Evolutionary conservation across 2,329 filamentous ascomycete genomes (phyloP).

Genomic region (Verticillium alfalfae): DNA sequence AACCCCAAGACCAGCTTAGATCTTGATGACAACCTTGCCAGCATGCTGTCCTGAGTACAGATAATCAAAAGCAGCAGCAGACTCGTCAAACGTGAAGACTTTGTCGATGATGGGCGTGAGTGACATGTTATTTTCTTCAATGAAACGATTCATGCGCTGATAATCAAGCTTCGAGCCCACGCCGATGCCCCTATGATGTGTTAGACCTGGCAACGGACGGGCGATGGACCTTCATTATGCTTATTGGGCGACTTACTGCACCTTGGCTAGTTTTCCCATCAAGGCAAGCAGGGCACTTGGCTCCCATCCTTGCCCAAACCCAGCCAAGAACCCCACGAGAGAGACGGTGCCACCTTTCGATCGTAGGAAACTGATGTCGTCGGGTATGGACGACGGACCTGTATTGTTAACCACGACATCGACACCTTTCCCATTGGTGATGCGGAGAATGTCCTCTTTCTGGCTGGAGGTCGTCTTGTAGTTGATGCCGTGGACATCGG

Average conservation of each 20-base stretch:
- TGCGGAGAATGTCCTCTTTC: constrained; percentile 9
- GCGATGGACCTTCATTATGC: not conserved
- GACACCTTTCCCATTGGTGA: constrained; percentile 18
- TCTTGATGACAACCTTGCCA: constrained; percentile 4
- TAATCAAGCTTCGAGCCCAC: constrained; percentile 4
- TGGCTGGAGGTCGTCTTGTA: constrained; percentile 14
- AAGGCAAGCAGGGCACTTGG: constrained; percentile 3
- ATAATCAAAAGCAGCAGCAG: constrained; percentile 2
- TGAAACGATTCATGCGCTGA: not conserved
- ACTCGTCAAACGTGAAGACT: constrained; percentile 2
- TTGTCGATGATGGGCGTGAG: constrained; percentile 2
- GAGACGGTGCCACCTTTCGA: not conserved
- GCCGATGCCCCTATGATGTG: not conserved
- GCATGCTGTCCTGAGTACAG: constrained; percentile 3
- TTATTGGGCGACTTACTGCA: not conserved
- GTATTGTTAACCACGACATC: constrained; percentile 19
- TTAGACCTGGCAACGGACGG: not conserved
- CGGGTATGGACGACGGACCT: constrained; percentile 13
- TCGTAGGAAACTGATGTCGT: constrained; percentile 10
- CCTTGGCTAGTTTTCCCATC: constrained; percentile 3
- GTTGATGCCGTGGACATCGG: constrained; percentile 14
- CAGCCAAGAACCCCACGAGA: constrained; percentile 4
- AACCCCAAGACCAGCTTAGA: not conserved
- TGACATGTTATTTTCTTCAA: constrained; percentile 1
- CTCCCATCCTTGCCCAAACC: not conserved